phyloP scores from a whole-genome alignment of 2,329 filamentous ascomycete species.

The Alternaria infectoria region DNA sequence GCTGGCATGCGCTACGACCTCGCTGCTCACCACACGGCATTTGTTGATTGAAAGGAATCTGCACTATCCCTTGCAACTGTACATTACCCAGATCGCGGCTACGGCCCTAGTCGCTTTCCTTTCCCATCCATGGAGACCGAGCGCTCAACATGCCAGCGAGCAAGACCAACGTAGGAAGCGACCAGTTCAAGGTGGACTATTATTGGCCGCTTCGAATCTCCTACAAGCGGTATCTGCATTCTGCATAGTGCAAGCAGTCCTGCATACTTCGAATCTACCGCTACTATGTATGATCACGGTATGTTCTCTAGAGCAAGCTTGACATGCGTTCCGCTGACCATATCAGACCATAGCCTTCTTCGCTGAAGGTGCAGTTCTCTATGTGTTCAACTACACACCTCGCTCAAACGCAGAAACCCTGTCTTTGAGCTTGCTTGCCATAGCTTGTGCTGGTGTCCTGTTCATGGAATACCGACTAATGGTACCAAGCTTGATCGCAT shows the following conservation, averaged over 20 bases:
- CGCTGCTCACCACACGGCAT: constrained; percentile 27
- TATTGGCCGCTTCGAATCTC: constrained; percentile 7
- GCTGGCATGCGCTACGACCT: constrained; percentile 22
- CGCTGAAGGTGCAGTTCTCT: constrained; percentile 18
- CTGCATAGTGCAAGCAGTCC: constrained; percentile 33
- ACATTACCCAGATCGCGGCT: constrained; percentile 18
- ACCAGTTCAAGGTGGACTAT: constrained; percentile 5
- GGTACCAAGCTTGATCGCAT: constrained; percentile 25
- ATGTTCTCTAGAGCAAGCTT: constrained; percentile 9
- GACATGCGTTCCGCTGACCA: background rate
- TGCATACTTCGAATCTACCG: constrained; percentile 41
- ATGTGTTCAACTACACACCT: constrained; percentile 7
- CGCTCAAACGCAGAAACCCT: constrained; percentile 17
- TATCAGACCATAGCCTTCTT: constrained; percentile 25
- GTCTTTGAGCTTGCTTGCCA: constrained; percentile 17
- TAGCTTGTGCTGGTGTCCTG: constrained; percentile 26
- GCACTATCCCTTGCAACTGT: constrained; percentile 30
- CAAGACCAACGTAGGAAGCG: background rate
- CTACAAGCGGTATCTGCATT: constrained; percentile 29
- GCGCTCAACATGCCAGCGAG: background rate
- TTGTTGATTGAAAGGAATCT: constrained; percentile 31
- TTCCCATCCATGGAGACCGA: background rate
- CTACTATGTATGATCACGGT: constrained; percentile 40
- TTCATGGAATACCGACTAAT: constrained; percentile 37
- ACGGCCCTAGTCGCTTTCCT: constrained; percentile 7